A percentile compares a stretch with the other conserved stretches of the same genome.
Evolutionary conservation across 208 protist genomes (phyloP).

Genomic region (Crithidia brevicula): DNA sequence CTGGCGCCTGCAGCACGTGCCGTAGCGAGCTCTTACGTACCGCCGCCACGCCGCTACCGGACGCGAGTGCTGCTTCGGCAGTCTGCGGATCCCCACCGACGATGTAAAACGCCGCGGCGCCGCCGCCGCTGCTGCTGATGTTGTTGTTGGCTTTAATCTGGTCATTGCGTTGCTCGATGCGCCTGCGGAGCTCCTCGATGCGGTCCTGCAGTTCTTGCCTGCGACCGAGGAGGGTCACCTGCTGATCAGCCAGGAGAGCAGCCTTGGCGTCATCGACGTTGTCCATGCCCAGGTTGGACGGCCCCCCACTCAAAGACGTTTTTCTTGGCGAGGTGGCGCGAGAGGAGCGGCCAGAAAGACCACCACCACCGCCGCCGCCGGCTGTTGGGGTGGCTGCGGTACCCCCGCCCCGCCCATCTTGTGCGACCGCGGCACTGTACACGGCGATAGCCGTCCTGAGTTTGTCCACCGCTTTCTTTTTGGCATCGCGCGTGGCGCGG

Average conservation of each 20-base stretch:
- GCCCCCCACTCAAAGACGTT: background rate
- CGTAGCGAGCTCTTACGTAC: conserved; percentile 19
- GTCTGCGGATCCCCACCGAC: background rate
- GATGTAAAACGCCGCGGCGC: background rate
- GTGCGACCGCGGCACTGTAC: conserved; percentile 46
- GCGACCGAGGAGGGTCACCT: conserved; percentile 3
- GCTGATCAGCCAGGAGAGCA: conserved; percentile 8
- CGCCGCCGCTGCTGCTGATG: too few relatives aligned
- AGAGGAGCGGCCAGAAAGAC: background rate
- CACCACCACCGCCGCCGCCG: background rate
- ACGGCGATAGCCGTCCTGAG: conserved; percentile 46
- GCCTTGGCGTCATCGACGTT: conserved; percentile 24
- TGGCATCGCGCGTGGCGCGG: conserved; percentile 28
- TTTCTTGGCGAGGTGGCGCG: conserved; percentile 15
- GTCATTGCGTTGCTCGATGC: conserved; percentile 25
- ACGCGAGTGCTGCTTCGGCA: background rate
- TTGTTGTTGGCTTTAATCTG: conserved; percentile 31
- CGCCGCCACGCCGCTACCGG: background rate
- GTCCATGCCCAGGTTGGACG: background rate
- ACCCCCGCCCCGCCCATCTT: background rate
- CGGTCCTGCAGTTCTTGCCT: conserved; percentile 28
- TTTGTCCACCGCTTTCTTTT: conserved; percentile 34
- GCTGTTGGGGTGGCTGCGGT: background rate
- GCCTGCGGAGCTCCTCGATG: conserved; percentile 19
- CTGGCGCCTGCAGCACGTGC: conserved; percentile 15